Conservation (phyloP, 148 eudicot species). For the Arctostaphylos glauca region DNA sequence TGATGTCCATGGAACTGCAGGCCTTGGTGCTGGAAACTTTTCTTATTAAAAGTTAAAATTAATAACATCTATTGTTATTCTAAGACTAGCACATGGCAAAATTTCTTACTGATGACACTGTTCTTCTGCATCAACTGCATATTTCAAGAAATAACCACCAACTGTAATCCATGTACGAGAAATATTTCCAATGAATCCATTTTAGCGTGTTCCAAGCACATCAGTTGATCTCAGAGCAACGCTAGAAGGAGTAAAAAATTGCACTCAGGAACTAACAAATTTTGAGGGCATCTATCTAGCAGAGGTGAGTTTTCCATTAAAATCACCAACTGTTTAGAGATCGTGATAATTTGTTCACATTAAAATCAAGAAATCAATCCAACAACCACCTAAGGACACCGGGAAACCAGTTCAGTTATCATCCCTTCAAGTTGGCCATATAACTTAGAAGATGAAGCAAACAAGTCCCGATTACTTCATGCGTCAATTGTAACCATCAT, state of each 20-base stretch:
- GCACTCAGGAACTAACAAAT: background rate
- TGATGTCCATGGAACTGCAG: background rate
- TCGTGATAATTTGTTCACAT: background rate
- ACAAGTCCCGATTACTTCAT: background rate
- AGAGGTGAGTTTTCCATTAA: background rate
- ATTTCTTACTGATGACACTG: background rate
- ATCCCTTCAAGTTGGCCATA: background rate
- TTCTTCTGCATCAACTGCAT: background rate
- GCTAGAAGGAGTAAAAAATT: background rate
- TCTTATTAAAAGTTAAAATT: background rate
- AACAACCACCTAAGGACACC: background rate
- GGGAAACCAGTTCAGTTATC: background rate
- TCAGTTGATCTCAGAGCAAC: conserved; percentile 2
- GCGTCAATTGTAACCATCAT: background rate
- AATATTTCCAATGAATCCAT: background rate
- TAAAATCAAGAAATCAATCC: background rate
- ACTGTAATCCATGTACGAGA: background rate
- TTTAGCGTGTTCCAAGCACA: conserved; percentile 5
- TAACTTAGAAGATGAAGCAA: background rate
- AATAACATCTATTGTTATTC: background rate
- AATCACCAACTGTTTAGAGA: background rate
- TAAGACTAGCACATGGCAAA: background rate
- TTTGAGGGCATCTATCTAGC: background rate
- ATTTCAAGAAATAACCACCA: background rate
- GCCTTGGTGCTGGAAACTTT: background rate